phyloP scores from a whole-genome alignment of 2,329 filamentous ascomycete genomes.

The Coniochaeta pulveracea region DNA sequence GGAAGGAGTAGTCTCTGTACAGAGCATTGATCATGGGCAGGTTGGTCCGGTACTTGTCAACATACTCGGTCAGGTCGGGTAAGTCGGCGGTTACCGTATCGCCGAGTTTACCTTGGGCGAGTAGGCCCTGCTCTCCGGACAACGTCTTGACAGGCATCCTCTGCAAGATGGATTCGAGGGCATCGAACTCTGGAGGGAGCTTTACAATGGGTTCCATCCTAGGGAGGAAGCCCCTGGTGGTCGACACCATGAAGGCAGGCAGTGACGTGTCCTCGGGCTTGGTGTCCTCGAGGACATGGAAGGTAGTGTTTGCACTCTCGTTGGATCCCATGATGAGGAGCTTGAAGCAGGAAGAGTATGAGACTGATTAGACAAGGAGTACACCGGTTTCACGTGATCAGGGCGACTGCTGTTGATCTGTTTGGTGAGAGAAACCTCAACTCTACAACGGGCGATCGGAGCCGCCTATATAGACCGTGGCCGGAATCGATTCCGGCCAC shows the following conservation, averaged over 20 bases:
- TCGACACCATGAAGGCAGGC: constrained; percentile 71
- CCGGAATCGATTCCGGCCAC: constrained; percentile 37
- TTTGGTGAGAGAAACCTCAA: constrained; percentile 5
- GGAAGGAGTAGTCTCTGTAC: constrained; percentile 85
- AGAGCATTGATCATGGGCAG: constrained; percentile 73
- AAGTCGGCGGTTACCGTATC: constrained; percentile 63
- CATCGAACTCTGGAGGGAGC: constrained; percentile 63
- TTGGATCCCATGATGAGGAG: constrained; percentile 28
- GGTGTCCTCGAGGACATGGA: constrained; percentile 53
- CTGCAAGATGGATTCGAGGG: constrained; percentile 59
- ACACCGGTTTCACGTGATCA: background rate
- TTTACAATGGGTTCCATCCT: constrained; percentile 48
- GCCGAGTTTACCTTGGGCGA: constrained; percentile 65
- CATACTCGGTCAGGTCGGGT: constrained; percentile 61
- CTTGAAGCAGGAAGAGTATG: background rate
- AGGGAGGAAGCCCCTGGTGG: constrained; percentile 62
- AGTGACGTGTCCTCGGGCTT: constrained; percentile 50
- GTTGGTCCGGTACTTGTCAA: constrained; percentile 64
- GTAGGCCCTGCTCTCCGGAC: constrained; percentile 63
- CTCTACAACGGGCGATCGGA: constrained; percentile 6
- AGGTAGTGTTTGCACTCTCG: constrained; percentile 22
- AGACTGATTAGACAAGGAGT: background rate
- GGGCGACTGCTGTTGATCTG: background rate
- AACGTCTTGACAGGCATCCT: constrained; percentile 70
- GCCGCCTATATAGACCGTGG: constrained; percentile 35